phyloP scores from a whole-genome alignment of 495 filamentous ascomycete species.

The Tuber aestivum region DNA sequence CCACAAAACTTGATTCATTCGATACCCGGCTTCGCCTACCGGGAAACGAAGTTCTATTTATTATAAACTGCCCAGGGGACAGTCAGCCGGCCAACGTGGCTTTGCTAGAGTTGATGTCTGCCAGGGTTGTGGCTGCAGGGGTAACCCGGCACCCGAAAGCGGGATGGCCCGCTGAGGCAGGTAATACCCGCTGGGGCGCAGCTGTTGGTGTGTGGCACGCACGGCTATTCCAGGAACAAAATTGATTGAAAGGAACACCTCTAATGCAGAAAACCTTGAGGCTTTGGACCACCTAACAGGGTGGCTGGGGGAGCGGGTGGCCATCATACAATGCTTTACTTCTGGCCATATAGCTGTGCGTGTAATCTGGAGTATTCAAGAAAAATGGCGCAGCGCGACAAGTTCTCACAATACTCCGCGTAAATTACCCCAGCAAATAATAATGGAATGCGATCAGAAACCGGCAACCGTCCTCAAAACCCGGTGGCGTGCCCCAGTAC shows the following conservation, averaged over 20 bases:
- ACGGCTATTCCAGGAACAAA: neutral
- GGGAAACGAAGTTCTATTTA: no score
- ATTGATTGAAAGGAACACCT: neutral
- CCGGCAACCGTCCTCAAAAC: neutral
- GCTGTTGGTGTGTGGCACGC: neutral
- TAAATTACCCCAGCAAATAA: neutral
- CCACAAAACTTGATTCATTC: no score
- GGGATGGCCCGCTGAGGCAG: neutral
- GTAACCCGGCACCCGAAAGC: neutral
- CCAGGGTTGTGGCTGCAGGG: neutral
- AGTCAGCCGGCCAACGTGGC: neutral
- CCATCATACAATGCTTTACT: neutral
- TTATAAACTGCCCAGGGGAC: no score
- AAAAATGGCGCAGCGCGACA: neutral
- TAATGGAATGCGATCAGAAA: neutral
- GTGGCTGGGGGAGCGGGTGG: neutral
- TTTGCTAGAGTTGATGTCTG: neutral
- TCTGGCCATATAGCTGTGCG: neutral
- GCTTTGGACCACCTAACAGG: neutral
- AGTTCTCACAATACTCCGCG: neutral
- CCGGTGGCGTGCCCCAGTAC: neutral
- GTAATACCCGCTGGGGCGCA: neutral
- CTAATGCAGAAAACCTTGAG: neutral
- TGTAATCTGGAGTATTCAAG: neutral
- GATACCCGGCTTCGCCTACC: no score